Conservation (phyloP, 2,329 filamentous ascomycete genomes). For the Cladosporium sp. region DNA sequence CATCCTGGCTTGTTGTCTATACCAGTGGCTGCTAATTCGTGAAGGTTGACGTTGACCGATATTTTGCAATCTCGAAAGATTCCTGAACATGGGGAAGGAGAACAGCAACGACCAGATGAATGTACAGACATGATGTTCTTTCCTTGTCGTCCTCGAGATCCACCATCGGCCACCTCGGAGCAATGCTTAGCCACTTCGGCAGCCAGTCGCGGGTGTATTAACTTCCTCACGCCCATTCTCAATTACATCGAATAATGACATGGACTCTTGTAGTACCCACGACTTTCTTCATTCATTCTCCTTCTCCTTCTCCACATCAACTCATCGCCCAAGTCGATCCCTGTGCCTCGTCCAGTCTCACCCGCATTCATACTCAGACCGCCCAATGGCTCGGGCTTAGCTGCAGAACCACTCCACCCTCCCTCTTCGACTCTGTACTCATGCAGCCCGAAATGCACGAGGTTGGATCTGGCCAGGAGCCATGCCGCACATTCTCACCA, state of each 20-base stretch:
- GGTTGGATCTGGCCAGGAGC: not conserved
- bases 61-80: not conserved
- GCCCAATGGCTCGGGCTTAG: slow-evolving; percentile 1
- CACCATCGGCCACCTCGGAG: not conserved
- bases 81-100: not conserved
- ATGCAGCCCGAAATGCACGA: not conserved
- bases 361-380: slow-evolving; percentile 8
- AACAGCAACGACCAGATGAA: not conserved
- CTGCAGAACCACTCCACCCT: not conserved
- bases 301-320: not conserved
- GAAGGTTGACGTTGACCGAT: too few species aligned
- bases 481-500: not conserved
- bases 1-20: slow-evolving; percentile 48
- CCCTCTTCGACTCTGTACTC: not conserved
- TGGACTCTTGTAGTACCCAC: too few species aligned
- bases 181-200: slow-evolving; percentile 7
- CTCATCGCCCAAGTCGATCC: not conserved
- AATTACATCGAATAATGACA: too few species aligned
- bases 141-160: not conserved
- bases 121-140: not conserved
- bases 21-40: not conserved
- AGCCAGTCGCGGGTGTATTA: slow-evolving; percentile 1
- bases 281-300: not conserved
- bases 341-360: slow-evolving; percentile 3
- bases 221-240: too few species aligned